Conservation (phyloP, 2,329 filamentous ascomycete species). For the Epichloe elymi region DNA sequence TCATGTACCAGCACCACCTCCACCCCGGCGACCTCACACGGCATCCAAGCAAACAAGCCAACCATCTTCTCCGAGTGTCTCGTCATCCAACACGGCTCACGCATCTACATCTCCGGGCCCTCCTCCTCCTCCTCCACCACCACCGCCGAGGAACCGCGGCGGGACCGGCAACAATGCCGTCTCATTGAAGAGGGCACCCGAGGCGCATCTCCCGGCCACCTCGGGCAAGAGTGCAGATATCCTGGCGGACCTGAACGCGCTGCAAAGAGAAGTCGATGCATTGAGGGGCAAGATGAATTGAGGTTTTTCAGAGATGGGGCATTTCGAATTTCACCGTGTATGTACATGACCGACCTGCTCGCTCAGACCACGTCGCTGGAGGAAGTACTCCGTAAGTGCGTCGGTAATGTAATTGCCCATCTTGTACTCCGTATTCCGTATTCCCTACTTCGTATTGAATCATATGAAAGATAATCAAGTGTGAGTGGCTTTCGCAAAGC, state of each 20-base stretch:
- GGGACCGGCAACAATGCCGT: slow-evolving; percentile 29
- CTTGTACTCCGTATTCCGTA: too few species aligned
- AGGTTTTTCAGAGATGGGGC: not conserved
- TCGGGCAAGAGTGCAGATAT: slow-evolving; percentile 40
- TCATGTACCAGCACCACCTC: slow-evolving; percentile 38
- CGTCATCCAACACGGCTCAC: slow-evolving; percentile 6
- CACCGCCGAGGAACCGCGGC: slow-evolving; percentile 32
- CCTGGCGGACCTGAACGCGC: slow-evolving; percentile 55
- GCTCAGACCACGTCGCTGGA: too few species aligned
- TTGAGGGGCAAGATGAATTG: slow-evolving; percentile 24
- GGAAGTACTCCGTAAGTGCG: too few species aligned
- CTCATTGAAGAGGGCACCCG: slow-evolving; percentile 19
- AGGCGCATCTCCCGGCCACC: slow-evolving; percentile 10
- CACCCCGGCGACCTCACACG: slow-evolving; percentile 36
- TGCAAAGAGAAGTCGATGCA: slow-evolving; percentile 67
- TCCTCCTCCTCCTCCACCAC: slow-evolving; percentile 26
- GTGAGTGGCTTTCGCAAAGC: too few species aligned
- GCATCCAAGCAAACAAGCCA: slow-evolving; percentile 19
- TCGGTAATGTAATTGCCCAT: too few species aligned
- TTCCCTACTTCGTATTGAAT: too few species aligned
- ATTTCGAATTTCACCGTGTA: not conserved
- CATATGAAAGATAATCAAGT: too few species aligned
- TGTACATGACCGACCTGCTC: not conserved
- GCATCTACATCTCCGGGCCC: slow-evolving; percentile 6
- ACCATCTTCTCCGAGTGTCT: slow-evolving; percentile 8